A percentile compares a stretch with the other conserved stretches of the same genome.
Conservation (phyloP, 108 stramenopile species). For the Tribonema minus region DNA sequence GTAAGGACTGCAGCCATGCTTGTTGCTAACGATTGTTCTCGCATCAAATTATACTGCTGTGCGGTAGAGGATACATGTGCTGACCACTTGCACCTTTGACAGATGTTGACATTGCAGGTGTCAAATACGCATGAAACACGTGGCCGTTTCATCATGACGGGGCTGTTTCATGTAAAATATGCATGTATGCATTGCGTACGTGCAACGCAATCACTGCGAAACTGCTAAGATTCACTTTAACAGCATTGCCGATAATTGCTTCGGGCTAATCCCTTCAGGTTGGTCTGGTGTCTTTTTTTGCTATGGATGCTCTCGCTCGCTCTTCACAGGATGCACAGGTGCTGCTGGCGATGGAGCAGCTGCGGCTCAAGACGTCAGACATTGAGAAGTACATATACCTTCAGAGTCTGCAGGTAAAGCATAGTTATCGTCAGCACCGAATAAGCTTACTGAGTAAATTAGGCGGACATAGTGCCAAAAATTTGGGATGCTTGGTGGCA, state of each 20-base stretch:
- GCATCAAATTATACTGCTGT: neutral
- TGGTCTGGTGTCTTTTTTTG: too few species aligned
- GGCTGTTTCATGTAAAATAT: neutral
- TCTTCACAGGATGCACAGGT: slow-evolving; percentile 36
- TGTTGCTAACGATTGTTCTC: neutral
- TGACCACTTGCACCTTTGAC: neutral
- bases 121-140: neutral
- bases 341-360: slow-evolving; percentile 49
- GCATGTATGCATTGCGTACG: too few species aligned
- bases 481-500: neutral
- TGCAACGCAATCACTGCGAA: too few species aligned
- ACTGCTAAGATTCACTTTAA: too few species aligned
- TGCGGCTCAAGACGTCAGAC: slow-evolving; percentile 64
- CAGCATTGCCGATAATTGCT: too few species aligned
- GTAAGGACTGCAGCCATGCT: neutral
- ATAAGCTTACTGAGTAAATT: too few species aligned
- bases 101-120: neutral
- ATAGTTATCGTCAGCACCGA: too few species aligned
- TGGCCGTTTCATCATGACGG: neutral
- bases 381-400: slow-evolving; percentile 86
- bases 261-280: too few species aligned
- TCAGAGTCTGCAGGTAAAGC: slow-evolving; percentile 89
- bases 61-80: neutral
- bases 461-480: slow-evolving; percentile 73
- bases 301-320: too few species aligned